phyloP scores from a whole-genome alignment of 352 stramenopile species.

The Vaucheria bursata region DNA sequence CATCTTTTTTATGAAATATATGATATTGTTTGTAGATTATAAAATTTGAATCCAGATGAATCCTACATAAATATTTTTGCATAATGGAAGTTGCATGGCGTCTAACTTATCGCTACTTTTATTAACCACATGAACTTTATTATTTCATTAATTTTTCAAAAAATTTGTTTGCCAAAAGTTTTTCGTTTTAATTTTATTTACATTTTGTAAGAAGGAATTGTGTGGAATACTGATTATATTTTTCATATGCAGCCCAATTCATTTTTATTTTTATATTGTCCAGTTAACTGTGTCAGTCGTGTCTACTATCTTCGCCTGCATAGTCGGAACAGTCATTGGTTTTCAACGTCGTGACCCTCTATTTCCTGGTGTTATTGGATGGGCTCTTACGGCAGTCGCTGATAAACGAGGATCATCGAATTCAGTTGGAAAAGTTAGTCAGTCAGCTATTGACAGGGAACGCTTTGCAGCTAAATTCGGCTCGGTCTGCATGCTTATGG shows the following conservation, averaged over 20 bases:
- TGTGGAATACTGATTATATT: too few relatives aligned
- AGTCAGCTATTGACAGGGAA: slow-evolving; percentile 9
- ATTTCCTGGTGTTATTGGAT: slow-evolving; percentile 31
- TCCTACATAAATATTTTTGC: neutral
- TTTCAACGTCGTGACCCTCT: slow-evolving; percentile 28
- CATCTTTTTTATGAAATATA: too few relatives aligned
- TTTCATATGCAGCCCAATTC: neutral
- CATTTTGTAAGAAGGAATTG: too few relatives aligned
- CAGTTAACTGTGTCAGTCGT: slow-evolving; percentile 2
- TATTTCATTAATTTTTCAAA: neutral
- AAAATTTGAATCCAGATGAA: neutral
- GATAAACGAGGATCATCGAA: slow-evolving; percentile 22
- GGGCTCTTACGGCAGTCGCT: slow-evolving; percentile 39
- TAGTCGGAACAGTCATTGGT: slow-evolving; percentile 21
- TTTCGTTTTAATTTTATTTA: too few relatives aligned
- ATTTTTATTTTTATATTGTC: neutral
- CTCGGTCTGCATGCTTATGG: too few relatives aligned
- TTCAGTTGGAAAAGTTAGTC: slow-evolving; percentile 16
- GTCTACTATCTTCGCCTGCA: slow-evolving; percentile 21
- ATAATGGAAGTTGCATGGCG: neutral
- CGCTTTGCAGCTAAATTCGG: slow-evolving; percentile 18
- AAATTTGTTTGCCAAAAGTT: too few relatives aligned
- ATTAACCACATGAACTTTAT: neutral
- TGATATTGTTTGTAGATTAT: too few relatives aligned
- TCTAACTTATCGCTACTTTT: neutral